Evolutionary conservation across 306 rosid species (phyloP), one percentile per base, ranked within the genome.

Genomic region (Vigna trinervia): DNA sequence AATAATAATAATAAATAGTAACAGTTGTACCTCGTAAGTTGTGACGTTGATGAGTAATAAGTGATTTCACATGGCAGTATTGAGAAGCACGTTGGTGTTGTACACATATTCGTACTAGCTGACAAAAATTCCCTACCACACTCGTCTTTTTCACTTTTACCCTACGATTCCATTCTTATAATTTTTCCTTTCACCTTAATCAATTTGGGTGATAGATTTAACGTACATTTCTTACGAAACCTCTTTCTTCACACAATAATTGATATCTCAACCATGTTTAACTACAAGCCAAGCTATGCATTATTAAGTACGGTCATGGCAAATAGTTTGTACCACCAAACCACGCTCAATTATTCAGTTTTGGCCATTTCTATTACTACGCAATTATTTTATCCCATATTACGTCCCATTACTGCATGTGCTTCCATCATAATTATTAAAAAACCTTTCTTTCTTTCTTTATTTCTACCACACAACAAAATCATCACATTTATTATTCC

Each of bases 41-140:
- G 76, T 68, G 81, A 69, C n/a, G 28, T 30, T 43, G 58, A 66
- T 30, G 14, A 38, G 23, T 11, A 14, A 71, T 45, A 45, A 45
- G 50, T 12, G 46, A 17, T 3, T 57, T 78, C 81, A 78, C 81
- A 41, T 78, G 81, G 69, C 58, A 71, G 10, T 46, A 23, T 56
- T 53, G 59, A 67, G 74, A 69, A 69, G n/a, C 71, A 69, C 76
- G 71, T 69, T 78, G 53, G 20, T 46, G 69, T 58, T 32, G 41
- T 19, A 69, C 71, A 57, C 76, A 34, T 6, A 19, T 20, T 69
- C 32, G 53, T 57, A 58, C 82, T 52, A 63, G 50, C 48, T 62
- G 85, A 84, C 89, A 87, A 85, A 71, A 43, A 76, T 86, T 82
- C 88, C 74, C 72, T 32, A 46, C 70, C 80, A 79, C 68, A 8